A percentile compares a stretch with the other conserved stretches of the same genome.
phyloP scores from a whole-genome alignment of 176 grass and related monocot genomes.

The Musa troglodytarum region DNA sequence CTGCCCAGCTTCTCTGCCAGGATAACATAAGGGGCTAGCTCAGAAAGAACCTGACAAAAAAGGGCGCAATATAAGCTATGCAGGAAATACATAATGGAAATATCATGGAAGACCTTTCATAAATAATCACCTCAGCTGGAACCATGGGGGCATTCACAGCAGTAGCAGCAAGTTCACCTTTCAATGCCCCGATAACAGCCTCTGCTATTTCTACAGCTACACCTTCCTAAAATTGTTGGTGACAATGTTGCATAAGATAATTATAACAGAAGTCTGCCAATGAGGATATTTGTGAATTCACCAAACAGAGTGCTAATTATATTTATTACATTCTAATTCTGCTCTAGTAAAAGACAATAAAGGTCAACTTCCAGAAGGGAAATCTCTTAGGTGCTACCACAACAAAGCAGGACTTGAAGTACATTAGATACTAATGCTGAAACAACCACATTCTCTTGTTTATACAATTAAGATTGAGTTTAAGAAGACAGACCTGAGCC shows the following conservation, averaged over 20 bases:
- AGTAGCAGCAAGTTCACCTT: slow-evolving; percentile 6
- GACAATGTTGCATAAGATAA: neutral
- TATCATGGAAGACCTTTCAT: neutral
- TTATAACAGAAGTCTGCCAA: too few relatives aligned
- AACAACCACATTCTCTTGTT: neutral
- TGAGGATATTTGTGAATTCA: too few relatives aligned
- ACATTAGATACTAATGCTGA: too few relatives aligned
- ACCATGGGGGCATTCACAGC: slow-evolving; percentile 12
- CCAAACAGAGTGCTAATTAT: too few relatives aligned
- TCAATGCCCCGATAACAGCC: slow-evolving; percentile 13
- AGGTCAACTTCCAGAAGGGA: too few relatives aligned
- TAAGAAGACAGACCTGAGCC: slow-evolving; percentile 6
- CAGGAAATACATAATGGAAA: too few relatives aligned
- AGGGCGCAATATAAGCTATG: neutral
- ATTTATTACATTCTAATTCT: too few relatives aligned
- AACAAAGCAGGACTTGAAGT: too few relatives aligned
- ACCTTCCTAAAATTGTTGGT: slow-evolving; percentile 4
- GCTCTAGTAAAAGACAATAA: too few relatives aligned
- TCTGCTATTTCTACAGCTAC: slow-evolving; percentile 14
- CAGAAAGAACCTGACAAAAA: neutral
- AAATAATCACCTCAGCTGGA: slow-evolving; percentile 9
- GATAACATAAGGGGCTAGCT: slow-evolving; percentile 6
- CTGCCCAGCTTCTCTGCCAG: slow-evolving; percentile 12
- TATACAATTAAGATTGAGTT: neutral
- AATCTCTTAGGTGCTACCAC: too few relatives aligned